Base-by-base conservation (phyloP, 805 yeast species). In the Helenozyma baotianmanensis region DNA sequence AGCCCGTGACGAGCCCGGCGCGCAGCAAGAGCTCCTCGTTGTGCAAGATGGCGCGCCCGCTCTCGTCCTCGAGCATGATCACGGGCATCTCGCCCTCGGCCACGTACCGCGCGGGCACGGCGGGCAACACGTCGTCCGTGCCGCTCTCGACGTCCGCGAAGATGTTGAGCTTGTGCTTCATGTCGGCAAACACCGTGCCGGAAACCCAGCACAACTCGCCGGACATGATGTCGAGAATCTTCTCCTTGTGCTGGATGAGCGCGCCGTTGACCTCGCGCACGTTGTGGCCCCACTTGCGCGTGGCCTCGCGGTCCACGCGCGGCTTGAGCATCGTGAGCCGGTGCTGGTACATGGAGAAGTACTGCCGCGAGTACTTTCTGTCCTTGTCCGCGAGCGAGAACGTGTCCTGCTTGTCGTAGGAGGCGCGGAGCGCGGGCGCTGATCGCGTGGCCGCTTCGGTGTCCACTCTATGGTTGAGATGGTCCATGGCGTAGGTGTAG, bases 131-230 rank as follows among this genome's bases (percentile, higher is more conserved):
- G 22, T 75, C 80, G 45, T 75, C 78, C 30, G 58, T 54, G 21
- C 73, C 73, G 16, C 71, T 72, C 21, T 82, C 77, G 7, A 90
- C 88, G 41, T 92, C 97, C 26, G 77, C 75, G 35, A 92, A 60
- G 32, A 92, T 80, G 54, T 89, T 82, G 4, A 96, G 88, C 52
- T 92, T 92, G 50, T 77, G 76, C 50, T 78, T 78, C 80, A 86
- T 72, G 40, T 89, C 96, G 48, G 85, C 73, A 50, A 82, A 87
- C 0, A 89, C 70, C 0, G 97, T 86, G 2, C 98, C 98, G 16
- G 82, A 69, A 9, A 87, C 78, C 90, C 90, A 92, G 41, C 85
- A 73, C 13, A 82, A 70, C 38, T 74, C 69, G 37, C 78, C 75
- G 21, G 72, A 68, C 9, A 63, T 59, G 7, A 86, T 76, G 47